Evolutionary conservation across 148 eudicot species (phyloP), one percentile per base, ranked within the genome.

Genomic region (Suaeda aralocaspica): DNA sequence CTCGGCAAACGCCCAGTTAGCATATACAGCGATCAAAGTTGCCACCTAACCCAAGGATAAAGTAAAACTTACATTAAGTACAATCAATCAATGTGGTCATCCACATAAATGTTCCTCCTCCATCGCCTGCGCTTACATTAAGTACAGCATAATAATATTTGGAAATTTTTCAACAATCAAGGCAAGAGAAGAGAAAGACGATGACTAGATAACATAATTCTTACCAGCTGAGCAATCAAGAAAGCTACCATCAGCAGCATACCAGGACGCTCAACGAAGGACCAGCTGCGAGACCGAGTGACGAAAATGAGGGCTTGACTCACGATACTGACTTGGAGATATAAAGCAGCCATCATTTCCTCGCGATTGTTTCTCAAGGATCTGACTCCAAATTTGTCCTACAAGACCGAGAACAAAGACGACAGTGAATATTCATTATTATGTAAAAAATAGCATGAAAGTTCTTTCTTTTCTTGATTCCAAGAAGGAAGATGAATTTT

Each of bases 281-380:
- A 93, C 89, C 90, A 88, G 79, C 96, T 83, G 34, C 98, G 92
- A 25, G 98, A 93, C 57, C 98, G 80, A 68, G 98, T 90, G 62
- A 93, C 98, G 48, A 92, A 92, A 66, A 92, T 92, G 66, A 92
- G 81, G 76, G 98, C 96, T 70, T 92, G 98, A 71, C 98, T 93
- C 42, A 93, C 85, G 46, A 89, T 86, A 78, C 98, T 93, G 72
- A 93, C 98, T 93, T 93, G 98, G 46, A 93, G 88, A 74, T 93
- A 93, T 22, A 93, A 66, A 31, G 92, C 96, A 68, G 96, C 87
- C 98, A 93, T 88, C 95, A 82, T 80, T 77, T 93, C 92, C 22
- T 78, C 21, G 2, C 57, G 66, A 50, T 53, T 82, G 28, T 68
- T 0, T 55, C 79, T 79, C 19, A 92, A 15, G 59, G 74, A 21